phyloP scores from a whole-genome alignment of 805 yeast genomes.

The Saturnispora dispora region DNA sequence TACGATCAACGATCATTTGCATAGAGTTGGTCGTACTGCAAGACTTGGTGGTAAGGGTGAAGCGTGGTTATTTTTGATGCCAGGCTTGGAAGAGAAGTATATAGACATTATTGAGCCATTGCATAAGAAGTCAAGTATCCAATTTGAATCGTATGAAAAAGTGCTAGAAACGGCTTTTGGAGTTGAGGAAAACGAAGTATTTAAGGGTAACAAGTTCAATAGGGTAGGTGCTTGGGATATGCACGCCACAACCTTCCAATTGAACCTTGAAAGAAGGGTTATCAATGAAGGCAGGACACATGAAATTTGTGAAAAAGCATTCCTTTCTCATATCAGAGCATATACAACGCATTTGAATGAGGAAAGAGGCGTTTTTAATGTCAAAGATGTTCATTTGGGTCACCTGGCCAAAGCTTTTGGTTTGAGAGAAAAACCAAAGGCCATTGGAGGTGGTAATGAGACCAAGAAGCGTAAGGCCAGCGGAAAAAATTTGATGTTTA shows the following conservation, averaged over 20 bases:
- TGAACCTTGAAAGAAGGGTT: conserved; percentile 82
- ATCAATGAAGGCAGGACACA: conserved; percentile 56
- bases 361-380: conserved; percentile 75
- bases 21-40: conserved; percentile 96
- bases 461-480: conserved; percentile 46
- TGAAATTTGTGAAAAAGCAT: conserved; percentile 68
- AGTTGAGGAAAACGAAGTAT: conserved; percentile 17
- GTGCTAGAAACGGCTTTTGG: conserved; percentile 24
- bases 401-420: conserved; percentile 95
- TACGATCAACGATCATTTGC: conserved; percentile 87
- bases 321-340: conserved; percentile 84
- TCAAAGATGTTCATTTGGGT: conserved; percentile 80
- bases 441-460: conserved; percentile 33
- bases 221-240: conserved; percentile 63
- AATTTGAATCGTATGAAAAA: conserved; percentile 40
- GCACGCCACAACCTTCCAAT: conserved; percentile 94
- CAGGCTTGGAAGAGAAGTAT: conserved; percentile 85
- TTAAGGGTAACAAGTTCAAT: conserved; percentile 16
- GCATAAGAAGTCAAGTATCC: conserved; percentile 43
- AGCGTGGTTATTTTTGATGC: conserved; percentile 70
- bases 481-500: conserved; percentile 63
- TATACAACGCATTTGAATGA: conserved; percentile 86
- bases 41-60: conserved; percentile 88
- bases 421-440: conserved; percentile 89
- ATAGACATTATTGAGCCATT: conserved; percentile 48